These are phyloP conservation scores for Collybia sordida DNA, from an alignment of 768 basidiomycete species.

Conservation along the genomic window DNA sequence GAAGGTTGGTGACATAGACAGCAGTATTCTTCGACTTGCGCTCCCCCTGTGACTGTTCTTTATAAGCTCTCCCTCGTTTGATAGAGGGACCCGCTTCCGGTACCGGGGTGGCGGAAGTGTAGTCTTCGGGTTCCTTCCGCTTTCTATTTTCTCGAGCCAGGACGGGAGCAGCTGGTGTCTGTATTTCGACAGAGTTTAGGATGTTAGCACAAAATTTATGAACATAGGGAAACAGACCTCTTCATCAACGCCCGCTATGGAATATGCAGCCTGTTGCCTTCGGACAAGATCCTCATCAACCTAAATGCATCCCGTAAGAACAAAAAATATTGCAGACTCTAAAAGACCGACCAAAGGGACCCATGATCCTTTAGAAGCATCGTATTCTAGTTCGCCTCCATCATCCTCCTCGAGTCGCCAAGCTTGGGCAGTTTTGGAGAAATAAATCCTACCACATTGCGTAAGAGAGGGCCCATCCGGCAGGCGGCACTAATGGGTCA, in stretches of 20 bases:
- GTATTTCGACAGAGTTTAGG: conserved; percentile 12
- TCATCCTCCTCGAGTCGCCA: conserved; percentile 93
- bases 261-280: conserved; percentile 94
- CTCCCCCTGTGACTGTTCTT: conserved; percentile 43
- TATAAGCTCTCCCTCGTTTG: conserved; percentile 68
- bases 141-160: conserved; percentile 79
- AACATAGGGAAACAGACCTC: conserved; percentile 46
- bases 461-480: conserved; percentile 19
- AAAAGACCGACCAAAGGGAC: conserved; percentile 69
- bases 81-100: conserved; percentile 50
- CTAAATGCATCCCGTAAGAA: conserved; percentile 33
- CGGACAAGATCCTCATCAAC: conserved; percentile 84
- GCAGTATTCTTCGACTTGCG: conserved; percentile 89
- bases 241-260: conserved; percentile 92
- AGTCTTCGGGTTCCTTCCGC: conserved; percentile 72
- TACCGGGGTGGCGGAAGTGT: conserved; percentile 53
- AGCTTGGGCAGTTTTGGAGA: conserved; percentile 68
- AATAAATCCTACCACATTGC: conserved; percentile 58
- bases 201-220: background rate
- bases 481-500: conserved; percentile 7
- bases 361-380: conserved; percentile 75
- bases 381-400: conserved; percentile 90
- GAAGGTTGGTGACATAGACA: conserved; percentile 85
- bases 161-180: conserved; percentile 90
- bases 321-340: background rate